Conservation (phyloP, 495 filamentous ascomycete species). For the Penicillium diatomitis region DNA sequence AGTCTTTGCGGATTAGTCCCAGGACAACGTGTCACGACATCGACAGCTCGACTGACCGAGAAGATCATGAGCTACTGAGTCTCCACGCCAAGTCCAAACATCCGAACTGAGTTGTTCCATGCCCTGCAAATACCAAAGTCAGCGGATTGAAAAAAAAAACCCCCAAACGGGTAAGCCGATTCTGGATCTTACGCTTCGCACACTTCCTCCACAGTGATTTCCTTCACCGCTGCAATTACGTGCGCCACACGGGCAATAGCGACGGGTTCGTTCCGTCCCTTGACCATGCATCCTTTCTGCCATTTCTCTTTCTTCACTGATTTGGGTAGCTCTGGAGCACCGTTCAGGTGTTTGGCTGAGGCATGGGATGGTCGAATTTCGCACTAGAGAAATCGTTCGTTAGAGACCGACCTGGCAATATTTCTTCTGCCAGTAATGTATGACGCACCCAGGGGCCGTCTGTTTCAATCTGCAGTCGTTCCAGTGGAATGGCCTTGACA, state of each 20-base stretch:
- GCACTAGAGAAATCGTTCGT: conserved; percentile 23
- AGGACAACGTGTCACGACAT: background rate
- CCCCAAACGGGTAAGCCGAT: background rate
- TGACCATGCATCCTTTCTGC: conserved; percentile 71
- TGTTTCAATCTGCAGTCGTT: conserved; percentile 78
- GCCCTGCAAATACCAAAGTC: conserved; percentile 31
- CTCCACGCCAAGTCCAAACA: conserved; percentile 63
- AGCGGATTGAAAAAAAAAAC: conserved; percentile 9
- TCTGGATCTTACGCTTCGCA: conserved; percentile 58
- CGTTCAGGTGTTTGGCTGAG: conserved; percentile 37
- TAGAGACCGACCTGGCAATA: too few species aligned
- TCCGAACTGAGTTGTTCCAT: conserved; percentile 72
- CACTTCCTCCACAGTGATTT: conserved; percentile 65
- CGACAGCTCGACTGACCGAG: background rate
- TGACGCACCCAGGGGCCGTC: conserved; percentile 74
- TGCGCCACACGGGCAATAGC: conserved; percentile 76
- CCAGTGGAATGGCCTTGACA: conserved; percentile 63
- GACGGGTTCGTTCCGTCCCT: conserved; percentile 85
- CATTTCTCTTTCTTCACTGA: conserved; percentile 94
- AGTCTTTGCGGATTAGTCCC: too few species aligned
- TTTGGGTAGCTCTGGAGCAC: conserved; percentile 37
- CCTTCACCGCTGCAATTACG: conserved; percentile 79
- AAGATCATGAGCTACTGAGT: background rate
- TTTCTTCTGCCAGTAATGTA: too few species aligned
- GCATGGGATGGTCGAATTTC: conserved; percentile 48